Evolutionary conservation across 2,329 filamentous ascomycete genomes (phyloP), one percentile per base, ranked within the genome.

Genomic region (Arthrinium puccinioides): DNA sequence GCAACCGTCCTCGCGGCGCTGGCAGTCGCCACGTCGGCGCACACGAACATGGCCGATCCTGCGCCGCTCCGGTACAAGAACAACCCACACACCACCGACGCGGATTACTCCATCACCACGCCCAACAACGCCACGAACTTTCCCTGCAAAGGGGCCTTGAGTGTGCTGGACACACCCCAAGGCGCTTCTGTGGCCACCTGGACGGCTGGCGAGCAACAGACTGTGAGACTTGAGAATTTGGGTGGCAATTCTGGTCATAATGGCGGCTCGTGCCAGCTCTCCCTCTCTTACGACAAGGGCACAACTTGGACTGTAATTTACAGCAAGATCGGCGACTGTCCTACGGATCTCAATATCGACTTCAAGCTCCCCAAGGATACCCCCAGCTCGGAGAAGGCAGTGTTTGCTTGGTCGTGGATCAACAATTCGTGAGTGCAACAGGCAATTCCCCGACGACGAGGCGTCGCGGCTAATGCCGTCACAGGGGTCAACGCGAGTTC

Each of bases 371-470:
- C 84, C 8, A 58, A 62, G 3, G 76, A 82, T 46, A 75, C 77
- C 2, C 76, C 77, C n/a, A 42, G 50, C 21, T 52, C 60, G 42
- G 66, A 60, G 60, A 73, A 79, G 23, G 82, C 77, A 40, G 57
- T 89, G 30, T 73, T 89, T 35, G 77, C 79, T 25, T 90, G 86
- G 86, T 79, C 77, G 19, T 86, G 82, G 82, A 82, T 84, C 64
- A 87, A 87, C 67, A n/a, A n/a, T n/a, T n/a, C n/a, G n/a, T n/a
- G n/a, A n/a, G n/a, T n/a, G n/a, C n/a, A n/a, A n/a, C n/a, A n/a
- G n/a, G n/a, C n/a, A n/a, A n/a, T n/a, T n/a, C n/a, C n/a, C n/a
- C n/a, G n/a, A n/a, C n/a, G n/a, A n/a, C n/a, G n/a, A n/a, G n/a
- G n/a, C n/a, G n/a, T n/a, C n/a, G n/a, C n/a, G n/a, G n/a, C n/a